Evolutionary conservation across 257 asterid genomes (phyloP), one percentile per base, ranked within the genome.

Genomic region (Knoxia roxburghii): DNA sequence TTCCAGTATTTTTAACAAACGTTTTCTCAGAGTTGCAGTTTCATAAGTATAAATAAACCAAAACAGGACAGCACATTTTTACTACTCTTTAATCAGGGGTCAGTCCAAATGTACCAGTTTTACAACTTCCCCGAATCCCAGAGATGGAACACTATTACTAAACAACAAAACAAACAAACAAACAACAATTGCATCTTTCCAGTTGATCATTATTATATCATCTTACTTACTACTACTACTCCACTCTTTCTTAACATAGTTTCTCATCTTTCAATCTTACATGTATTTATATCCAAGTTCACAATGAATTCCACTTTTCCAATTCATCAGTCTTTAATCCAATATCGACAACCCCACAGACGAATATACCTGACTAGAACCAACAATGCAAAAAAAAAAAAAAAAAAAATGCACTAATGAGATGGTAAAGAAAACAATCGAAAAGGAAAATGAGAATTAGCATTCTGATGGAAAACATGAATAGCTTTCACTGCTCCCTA

Each of bases 301-400:
- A 56, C 41, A n/a, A 20, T 33, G 6, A 21, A 56, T 74, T 78
- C 55, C 82, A 60, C 15, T 51, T 68, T 72, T 11, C 18, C 67
- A 48, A 64, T 72, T 20, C 61, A 65, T 14, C 56, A 56, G 53
- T 37, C 67, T 50, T 61, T 15, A 13, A 39, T 17, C 26, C 23
- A 62, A 61, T 65, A 27, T 21, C 62, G 20, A 59, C 64, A 71
- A 67, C 29, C 30, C 70, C 29, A 57, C 62, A 62, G 39, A 63
- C 20, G 33, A 18, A 41, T 21, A 55, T 24, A 54, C 76, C 65
- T 70, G 72, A 61, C 65, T 51, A 39, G 70, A 65, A 11, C 18
- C 62, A 66, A 69, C 61, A 65, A 24, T 68, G 56, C 32, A 1
- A 56, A 13, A 39, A 27, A 0, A 33, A 50, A n/a, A n/a, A n/a